A percentile compares a stretch with the other conserved stretches of the same genome.
These are phyloP conservation scores for slime mould (Dictyostelium discoideum) DNA, from an alignment of 78 protist genomes.

Conservation along the genomic window DNA sequence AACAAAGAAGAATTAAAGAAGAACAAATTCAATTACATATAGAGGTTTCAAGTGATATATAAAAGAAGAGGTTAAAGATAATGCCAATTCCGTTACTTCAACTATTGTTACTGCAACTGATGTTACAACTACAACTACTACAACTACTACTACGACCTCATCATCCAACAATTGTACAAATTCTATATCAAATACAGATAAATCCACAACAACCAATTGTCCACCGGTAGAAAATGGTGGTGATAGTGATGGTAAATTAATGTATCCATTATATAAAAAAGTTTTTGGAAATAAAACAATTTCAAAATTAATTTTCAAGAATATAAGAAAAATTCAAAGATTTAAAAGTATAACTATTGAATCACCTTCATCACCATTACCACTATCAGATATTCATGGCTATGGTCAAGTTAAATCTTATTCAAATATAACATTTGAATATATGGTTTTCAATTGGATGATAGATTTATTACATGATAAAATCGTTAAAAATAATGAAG, in stretches of 20 bases:
- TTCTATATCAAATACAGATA: too few species aligned
- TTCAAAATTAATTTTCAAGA: neutral
- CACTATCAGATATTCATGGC: neutral
- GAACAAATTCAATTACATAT: too few species aligned
- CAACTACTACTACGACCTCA: too few species aligned
- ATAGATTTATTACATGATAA: neutral
- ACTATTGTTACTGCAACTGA: too few species aligned
- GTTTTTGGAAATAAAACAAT: neutral
- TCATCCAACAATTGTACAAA: too few species aligned
- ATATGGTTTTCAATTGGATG: neutral
- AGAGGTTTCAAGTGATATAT: neutral
- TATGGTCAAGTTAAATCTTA: neutral
- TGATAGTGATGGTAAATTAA: neutral
- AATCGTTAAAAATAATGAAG: neutral
- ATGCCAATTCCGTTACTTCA: too few species aligned
- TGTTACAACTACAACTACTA: too few species aligned
- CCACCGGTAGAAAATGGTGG: neutral
- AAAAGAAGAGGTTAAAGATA: neutral
- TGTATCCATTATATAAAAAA: neutral
- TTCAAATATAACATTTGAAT: neutral
- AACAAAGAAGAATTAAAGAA: too few species aligned
- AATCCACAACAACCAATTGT: neutral
- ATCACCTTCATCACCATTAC: neutral
- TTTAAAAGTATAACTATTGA: neutral
- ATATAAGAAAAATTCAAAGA: neutral